Conservation (phyloP, 75 land plant genomes). For the Pinus albicaulis region DNA sequence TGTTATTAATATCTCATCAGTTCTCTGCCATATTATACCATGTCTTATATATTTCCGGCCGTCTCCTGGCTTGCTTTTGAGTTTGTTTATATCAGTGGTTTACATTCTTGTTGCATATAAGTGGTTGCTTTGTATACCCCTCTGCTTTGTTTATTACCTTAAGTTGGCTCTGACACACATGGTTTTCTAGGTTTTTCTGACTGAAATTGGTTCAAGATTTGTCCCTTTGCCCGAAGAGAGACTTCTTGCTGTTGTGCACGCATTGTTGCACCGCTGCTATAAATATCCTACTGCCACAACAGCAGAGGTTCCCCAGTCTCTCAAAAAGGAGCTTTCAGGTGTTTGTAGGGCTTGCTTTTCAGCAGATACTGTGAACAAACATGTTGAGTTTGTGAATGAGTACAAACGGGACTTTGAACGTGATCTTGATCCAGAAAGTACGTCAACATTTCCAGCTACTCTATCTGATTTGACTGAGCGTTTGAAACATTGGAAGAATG, state of each 20-base stretch:
- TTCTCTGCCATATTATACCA: no score
- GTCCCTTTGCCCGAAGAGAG: conserved; percentile 98
- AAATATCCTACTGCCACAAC: conserved; percentile 99
- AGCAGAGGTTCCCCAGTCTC: conserved; percentile 97
- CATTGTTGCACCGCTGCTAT: conserved; percentile 96
- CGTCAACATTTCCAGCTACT: conserved; percentile 92
- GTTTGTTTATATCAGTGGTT: neutral
- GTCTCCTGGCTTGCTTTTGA: neutral
- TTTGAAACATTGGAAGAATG: conserved; percentile 95
- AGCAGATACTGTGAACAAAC: conserved; percentile 93
- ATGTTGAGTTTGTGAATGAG: conserved; percentile 97
- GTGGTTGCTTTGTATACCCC: neutral
- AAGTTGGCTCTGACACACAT: neutral
- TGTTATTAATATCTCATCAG: no score
- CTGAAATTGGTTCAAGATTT: conserved; percentile 99
- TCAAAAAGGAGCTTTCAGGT: conserved; percentile 97
- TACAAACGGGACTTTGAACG: conserved; percentile 97
- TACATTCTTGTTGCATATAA: neutral
- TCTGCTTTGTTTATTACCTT: neutral
- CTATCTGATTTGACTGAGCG: conserved; percentile 92
- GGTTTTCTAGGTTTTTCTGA: conserved; percentile 65
- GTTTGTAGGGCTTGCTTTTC: conserved; percentile 99
- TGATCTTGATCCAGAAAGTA: conserved; percentile 97
- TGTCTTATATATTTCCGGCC: neutral
- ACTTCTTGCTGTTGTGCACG: conserved; percentile 97